Evolutionary conservation across 345 rosid species (phyloP).

Genomic region (Corchorus capsularis): DNA sequence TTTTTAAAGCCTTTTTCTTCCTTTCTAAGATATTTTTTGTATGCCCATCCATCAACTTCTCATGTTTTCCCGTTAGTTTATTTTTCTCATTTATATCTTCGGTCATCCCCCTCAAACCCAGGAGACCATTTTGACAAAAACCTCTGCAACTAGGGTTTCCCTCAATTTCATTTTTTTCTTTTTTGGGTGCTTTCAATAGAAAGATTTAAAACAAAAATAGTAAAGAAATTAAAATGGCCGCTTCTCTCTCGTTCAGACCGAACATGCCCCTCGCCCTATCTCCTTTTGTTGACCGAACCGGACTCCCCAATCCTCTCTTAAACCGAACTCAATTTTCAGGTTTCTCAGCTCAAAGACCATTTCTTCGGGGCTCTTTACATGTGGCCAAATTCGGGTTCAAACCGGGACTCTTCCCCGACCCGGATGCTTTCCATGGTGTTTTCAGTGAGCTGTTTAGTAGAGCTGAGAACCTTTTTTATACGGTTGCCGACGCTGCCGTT

Average conservation of each 20-base stretch:
- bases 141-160: background rate
- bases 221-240: background rate
- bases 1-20: too few species aligned
- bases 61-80: too few species aligned
- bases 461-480: conserved; percentile 59
- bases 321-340: conserved; percentile 12
- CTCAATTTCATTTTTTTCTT: too few species aligned
- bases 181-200: too few species aligned
- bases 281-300: conserved; percentile 15
- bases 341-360: background rate
- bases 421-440: conserved; percentile 31
- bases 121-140: background rate
- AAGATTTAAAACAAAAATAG: too few species aligned
- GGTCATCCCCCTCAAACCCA: too few species aligned
- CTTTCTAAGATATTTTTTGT: too few species aligned
- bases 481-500: conserved; percentile 86
- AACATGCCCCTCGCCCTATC: background rate
- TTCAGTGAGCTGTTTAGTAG: conserved; percentile 47
- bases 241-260: conserved; percentile 6
- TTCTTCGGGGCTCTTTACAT: conserved; percentile 14
- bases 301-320: background rate
- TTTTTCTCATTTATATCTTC: too few species aligned
- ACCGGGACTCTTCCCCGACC: conserved; percentile 15
- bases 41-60: too few species aligned
- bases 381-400: conserved; percentile 13